These are phyloP conservation scores for Colletotrichum camelliae DNA, from an alignment of 2,329 filamentous ascomycete species.

Conservation along the genomic window DNA sequence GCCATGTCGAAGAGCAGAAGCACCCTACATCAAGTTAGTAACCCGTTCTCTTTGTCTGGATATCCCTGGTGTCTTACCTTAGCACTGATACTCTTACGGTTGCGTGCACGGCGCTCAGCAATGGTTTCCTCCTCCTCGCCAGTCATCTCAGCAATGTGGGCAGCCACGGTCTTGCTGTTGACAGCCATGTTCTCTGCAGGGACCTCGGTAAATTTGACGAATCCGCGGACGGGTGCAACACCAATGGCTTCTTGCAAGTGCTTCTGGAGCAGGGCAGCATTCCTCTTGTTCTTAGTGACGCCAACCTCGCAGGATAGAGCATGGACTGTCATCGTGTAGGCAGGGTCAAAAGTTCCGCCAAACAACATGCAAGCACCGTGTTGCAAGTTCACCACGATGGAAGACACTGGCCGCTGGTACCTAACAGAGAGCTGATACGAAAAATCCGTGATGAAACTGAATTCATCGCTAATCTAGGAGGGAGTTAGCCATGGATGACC, in stretches of 20 bases:
- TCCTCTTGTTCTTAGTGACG: conserved; percentile 79
- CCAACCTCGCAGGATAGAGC: conserved; percentile 73
- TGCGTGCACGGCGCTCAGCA: conserved; percentile 24
- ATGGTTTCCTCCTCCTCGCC: conserved; percentile 25
- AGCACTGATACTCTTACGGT: conserved; percentile 39
- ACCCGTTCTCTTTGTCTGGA: not conserved
- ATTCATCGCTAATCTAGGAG: conserved; percentile 73
- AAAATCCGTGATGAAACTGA: conserved; percentile 75
- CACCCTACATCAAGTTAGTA: not conserved
- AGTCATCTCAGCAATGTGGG: conserved; percentile 67
- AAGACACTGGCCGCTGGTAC: conserved; percentile 76
- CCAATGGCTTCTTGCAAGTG: conserved; percentile 75
- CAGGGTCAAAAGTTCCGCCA: conserved; percentile 76
- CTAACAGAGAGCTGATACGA: conserved; percentile 75
- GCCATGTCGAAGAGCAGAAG: conserved; percentile 13
- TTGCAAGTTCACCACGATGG: conserved; percentile 77
- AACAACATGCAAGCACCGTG: conserved; percentile 79
- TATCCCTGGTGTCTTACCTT: conserved; percentile 29
- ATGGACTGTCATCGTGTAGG: conserved; percentile 78
- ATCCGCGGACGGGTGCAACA: conserved; percentile 69
- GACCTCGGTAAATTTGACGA: conserved; percentile 74
- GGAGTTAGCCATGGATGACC: conserved; percentile 1
- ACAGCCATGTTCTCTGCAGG: conserved; percentile 75
- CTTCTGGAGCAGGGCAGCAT: conserved; percentile 77
- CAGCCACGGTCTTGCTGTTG: conserved; percentile 72